phyloP scores from a whole-genome alignment of 768 basidiomycete genomes.

The Chalciporus chontae region DNA sequence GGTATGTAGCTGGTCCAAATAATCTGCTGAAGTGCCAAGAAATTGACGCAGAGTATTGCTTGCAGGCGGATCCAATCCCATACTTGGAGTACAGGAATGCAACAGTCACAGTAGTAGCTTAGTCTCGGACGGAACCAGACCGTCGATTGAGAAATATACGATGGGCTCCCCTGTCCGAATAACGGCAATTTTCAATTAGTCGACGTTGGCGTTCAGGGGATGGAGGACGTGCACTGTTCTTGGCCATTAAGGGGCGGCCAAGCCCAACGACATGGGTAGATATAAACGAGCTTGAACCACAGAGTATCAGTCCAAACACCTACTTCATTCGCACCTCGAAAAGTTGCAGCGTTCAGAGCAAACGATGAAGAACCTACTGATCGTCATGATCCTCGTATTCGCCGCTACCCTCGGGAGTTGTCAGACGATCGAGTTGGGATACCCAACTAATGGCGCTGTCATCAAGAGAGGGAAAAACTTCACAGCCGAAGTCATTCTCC shows the following conservation, averaged over 20 bases:
- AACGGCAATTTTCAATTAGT: background rate
- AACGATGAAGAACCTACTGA: conserved; percentile 2
- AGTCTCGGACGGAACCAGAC: too few relatives aligned
- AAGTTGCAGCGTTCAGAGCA: background rate
- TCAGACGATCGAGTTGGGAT: conserved; percentile 11
- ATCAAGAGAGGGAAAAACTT: conserved; percentile 4
- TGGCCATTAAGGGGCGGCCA: too few relatives aligned
- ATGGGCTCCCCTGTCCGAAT: background rate
- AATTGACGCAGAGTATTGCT: background rate
- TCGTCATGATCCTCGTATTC: background rate
- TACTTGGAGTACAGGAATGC: conserved; percentile 20
- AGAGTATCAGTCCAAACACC: too few relatives aligned
- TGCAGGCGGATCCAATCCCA: conserved; percentile 14
- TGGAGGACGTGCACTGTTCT: background rate
- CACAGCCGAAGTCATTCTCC: conserved; percentile 6
- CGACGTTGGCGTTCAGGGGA: background rate
- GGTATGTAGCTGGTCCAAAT: background rate
- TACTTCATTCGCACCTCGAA: background rate
- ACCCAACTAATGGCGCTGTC: conserved; percentile 5
- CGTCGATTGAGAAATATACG: too few relatives aligned
- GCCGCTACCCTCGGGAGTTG: background rate
- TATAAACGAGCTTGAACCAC: too few relatives aligned
- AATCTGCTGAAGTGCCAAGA: background rate
- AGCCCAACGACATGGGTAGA: too few relatives aligned
- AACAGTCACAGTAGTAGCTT: conserved; percentile 15